A percentile compares a stretch with the other conserved stretches of the same genome.
phyloP scores from a whole-genome alignment of 306 rosid genomes.

The Prunus armeniaca region DNA sequence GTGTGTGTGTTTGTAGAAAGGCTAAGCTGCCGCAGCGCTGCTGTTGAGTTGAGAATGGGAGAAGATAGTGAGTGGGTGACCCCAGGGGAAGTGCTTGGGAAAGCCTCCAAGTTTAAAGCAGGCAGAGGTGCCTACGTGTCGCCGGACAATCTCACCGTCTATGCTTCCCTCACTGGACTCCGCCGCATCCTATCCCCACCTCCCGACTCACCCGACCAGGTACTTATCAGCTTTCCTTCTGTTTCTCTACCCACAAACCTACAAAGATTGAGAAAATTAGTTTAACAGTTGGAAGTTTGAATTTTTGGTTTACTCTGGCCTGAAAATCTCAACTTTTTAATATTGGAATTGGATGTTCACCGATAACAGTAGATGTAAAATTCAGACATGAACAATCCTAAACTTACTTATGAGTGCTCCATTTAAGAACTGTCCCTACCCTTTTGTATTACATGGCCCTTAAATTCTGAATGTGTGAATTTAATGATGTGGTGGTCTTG shows the following conservation, averaged over 20 bases:
- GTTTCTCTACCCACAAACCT: background rate
- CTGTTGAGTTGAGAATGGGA: background rate
- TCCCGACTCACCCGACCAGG: slow-evolving; percentile 65
- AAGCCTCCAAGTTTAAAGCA: slow-evolving; percentile 47
- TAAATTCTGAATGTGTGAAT: background rate
- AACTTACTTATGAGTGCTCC: background rate
- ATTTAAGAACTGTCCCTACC: background rate
- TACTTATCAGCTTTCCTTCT: background rate
- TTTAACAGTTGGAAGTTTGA: background rate
- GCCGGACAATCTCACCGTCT: slow-evolving; percentile 53
- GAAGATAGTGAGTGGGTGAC: slow-evolving; percentile 46
- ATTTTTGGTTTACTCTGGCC: no score
- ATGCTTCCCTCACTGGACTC: slow-evolving; percentile 82
- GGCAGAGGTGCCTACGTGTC: slow-evolving; percentile 80
- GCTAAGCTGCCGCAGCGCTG: background rate
- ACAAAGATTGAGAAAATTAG: background rate
- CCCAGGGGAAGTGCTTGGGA: slow-evolving; percentile 78
- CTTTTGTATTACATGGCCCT: background rate
- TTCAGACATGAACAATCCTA: background rate
- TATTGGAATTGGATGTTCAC: background rate
- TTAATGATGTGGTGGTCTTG: background rate
- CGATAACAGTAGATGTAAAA: background rate
- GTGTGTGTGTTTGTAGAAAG: background rate
- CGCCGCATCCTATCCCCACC: slow-evolving; percentile 56
- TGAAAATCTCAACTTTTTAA: background rate